Conservation (phyloP, 192 early-diverging fungal genomes). For the Coemansia sp. region DNA sequence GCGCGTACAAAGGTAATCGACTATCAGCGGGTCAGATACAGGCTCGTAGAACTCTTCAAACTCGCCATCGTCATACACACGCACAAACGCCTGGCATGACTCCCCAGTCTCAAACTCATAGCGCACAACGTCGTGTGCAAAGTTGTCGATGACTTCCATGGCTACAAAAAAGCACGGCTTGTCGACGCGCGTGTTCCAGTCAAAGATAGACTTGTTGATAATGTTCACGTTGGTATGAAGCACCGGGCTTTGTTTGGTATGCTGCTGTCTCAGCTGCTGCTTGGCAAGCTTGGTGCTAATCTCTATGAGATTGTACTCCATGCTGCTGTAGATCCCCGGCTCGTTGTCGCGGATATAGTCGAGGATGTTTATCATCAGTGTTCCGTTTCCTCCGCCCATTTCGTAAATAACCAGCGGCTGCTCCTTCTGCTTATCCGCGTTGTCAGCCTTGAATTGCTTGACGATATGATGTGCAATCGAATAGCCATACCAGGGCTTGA, state of each 20-base stretch:
- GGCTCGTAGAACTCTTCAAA: constrained; percentile 84
- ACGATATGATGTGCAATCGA: constrained; percentile 88
- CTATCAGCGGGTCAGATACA: constrained; percentile 73
- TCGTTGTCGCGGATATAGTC: constrained; percentile 78
- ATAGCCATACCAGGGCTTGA: constrained; percentile 89
- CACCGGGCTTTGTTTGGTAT: constrained; percentile 23
- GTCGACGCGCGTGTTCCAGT: constrained; percentile 71
- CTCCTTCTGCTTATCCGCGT: constrained; percentile 28
- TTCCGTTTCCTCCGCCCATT: constrained; percentile 96
- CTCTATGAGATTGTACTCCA: constrained; percentile 88
- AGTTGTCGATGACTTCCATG: constrained; percentile 98
- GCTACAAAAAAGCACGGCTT: constrained; percentile 89
- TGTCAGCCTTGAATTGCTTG: constrained; percentile 65
- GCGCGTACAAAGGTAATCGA: constrained; percentile 62
- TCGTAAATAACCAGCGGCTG: constrained; percentile 87
- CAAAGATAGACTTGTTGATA: constrained; percentile 90
- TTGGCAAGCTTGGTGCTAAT: constrained; percentile 83
- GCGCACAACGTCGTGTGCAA: constrained; percentile 92
- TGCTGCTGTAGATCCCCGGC: constrained; percentile 75
- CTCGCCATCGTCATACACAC: constrained; percentile 77
- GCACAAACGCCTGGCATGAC: constrained; percentile 80
- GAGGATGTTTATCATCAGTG: constrained; percentile 90
- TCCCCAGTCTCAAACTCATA: constrained; percentile 72
- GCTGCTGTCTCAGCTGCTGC: constrained; percentile 59
- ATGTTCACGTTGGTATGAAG: constrained; percentile 68